Evolutionary conservation across 192 early-diverging fungal genomes (phyloP).

Genomic region (Spizellomyces punctatus): DNA sequence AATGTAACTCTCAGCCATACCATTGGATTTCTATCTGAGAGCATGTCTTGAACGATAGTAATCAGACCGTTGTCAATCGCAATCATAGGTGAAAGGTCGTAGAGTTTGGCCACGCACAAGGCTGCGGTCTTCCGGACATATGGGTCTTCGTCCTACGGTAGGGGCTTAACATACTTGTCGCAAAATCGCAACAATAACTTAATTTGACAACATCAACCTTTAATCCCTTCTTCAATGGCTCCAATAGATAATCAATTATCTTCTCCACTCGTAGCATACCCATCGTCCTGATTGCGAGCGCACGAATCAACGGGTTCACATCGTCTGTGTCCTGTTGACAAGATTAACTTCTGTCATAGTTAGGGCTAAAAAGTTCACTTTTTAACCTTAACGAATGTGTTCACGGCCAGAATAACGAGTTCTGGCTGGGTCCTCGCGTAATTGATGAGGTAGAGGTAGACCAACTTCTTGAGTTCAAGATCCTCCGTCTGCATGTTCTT

Average conservation of each 20-base stretch:
- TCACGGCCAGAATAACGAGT: conserved; percentile 93
- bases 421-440: conserved; percentile 97
- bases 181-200: background rate
- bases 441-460: conserved; percentile 98
- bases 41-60: conserved; percentile 75
- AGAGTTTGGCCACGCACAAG: conserved; percentile 94
- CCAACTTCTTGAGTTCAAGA: conserved; percentile 96
- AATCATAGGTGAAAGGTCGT: conserved; percentile 82
- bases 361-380: background rate
- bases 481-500: conserved; percentile 99
- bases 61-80: conserved; percentile 96
- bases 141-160: conserved; percentile 81
- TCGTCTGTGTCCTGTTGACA: conserved; percentile 87
- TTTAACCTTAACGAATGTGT: conserved; percentile 94
- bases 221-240: conserved; percentile 89
- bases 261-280: conserved; percentile 94
- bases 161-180: background rate
- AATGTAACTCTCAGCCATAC: conserved; percentile 41
- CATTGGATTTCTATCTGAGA: conserved; percentile 96
- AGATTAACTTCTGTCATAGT: background rate
- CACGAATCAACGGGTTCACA: conserved; percentile 90
- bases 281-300: conserved; percentile 97
- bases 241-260: conserved; percentile 90
- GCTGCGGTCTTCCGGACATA: conserved; percentile 98
- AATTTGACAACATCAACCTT: conserved; percentile 39